Conservation (phyloP, 2,329 filamentous ascomycete genomes). For the Aspergillus alliaceus region DNA sequence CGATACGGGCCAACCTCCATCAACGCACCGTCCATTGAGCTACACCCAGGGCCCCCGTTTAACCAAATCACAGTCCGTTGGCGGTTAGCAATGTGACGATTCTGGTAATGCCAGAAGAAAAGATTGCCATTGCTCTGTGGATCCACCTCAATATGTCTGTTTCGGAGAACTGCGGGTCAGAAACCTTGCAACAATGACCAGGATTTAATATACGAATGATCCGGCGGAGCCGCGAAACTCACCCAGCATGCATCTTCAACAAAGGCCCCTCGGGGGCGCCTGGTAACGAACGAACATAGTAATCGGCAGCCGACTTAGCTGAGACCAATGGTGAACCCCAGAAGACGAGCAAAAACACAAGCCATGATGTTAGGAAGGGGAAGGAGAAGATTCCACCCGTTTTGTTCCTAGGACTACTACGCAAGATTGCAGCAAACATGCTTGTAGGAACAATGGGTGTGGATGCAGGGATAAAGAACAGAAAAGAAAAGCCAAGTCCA, state of each 20-base stretch:
- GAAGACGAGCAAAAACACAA: slow-evolving; percentile 26
- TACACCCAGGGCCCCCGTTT: slow-evolving; percentile 95
- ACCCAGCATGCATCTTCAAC: slow-evolving; percentile 98
- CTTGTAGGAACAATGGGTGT: background rate
- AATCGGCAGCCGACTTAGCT: slow-evolving; percentile 72
- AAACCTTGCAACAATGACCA: background rate
- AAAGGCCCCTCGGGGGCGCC: slow-evolving; percentile 76
- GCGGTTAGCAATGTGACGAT: slow-evolving; percentile 88
- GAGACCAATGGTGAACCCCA: slow-evolving; percentile 23
- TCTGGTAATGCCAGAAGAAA: slow-evolving; percentile 98
- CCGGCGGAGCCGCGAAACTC: slow-evolving; percentile 36
- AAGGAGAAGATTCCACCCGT: slow-evolving; percentile 11
- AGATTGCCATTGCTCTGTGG: slow-evolving; percentile 85
- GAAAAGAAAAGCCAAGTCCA: slow-evolving; percentile 1
- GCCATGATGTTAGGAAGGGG: slow-evolving; percentile 22
- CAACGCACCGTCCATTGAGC: slow-evolving; percentile 92
- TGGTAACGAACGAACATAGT: slow-evolving; percentile 82
- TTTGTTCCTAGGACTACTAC: slow-evolving; percentile 11
- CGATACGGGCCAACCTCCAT: slow-evolving; percentile 97
- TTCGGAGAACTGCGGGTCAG: slow-evolving; percentile 1
- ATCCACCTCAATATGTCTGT: slow-evolving; percentile 86
- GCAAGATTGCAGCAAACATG: slow-evolving; percentile 22
- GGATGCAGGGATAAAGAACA: background rate
- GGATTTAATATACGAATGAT: background rate
- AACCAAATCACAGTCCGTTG: slow-evolving; percentile 94